Percentiles rank a stretch among this genome's conserved stretches.
Evolutionary conservation across 2,329 filamentous ascomycete genomes (phyloP).

Genomic region (Nigrospora oryzae): DNA sequence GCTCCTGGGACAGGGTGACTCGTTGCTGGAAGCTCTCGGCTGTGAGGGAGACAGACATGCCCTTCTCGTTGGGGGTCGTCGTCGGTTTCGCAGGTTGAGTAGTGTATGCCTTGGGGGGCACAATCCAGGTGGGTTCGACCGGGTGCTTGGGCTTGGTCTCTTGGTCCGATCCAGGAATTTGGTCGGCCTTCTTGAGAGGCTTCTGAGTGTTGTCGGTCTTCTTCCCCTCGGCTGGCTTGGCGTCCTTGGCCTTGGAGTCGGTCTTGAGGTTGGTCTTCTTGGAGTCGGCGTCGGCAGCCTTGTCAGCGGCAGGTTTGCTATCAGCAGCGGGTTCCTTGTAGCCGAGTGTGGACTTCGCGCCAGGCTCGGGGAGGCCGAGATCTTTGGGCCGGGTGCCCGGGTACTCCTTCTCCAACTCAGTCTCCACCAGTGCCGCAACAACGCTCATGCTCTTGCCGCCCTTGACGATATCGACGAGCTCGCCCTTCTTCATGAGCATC

Average conservation of each 20-base stretch:
- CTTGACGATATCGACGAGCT: constrained; percentile 51
- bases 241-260: constrained; percentile 22
- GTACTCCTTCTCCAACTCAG: constrained; percentile 64
- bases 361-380: constrained; percentile 62
- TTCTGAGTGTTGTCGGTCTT: constrained; percentile 15
- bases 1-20: constrained; percentile 80
- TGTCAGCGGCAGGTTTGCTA: constrained; percentile 8
- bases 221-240: constrained; percentile 12
- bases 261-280: constrained; percentile 19
- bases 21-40: constrained; percentile 78
- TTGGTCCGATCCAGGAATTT: too few relatives aligned
- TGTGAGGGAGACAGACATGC: constrained; percentile 66
- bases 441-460: constrained; percentile 60
- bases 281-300: constrained; percentile 13
- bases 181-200: constrained; percentile 16
- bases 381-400: constrained; percentile 70
- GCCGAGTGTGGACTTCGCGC: constrained; percentile 42
- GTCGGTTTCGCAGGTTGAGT: constrained; percentile 42
- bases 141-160: constrained; percentile 9
- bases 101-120: constrained; percentile 5
- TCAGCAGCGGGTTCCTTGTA: constrained; percentile 10
- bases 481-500: constrained; percentile 71
- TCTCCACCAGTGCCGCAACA: constrained; percentile 66
- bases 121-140: constrained; percentile 12
- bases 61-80: constrained; percentile 62